Conservation (phyloP, 352 stramenopile genomes). For the Aphanomyces astaci region DNA sequence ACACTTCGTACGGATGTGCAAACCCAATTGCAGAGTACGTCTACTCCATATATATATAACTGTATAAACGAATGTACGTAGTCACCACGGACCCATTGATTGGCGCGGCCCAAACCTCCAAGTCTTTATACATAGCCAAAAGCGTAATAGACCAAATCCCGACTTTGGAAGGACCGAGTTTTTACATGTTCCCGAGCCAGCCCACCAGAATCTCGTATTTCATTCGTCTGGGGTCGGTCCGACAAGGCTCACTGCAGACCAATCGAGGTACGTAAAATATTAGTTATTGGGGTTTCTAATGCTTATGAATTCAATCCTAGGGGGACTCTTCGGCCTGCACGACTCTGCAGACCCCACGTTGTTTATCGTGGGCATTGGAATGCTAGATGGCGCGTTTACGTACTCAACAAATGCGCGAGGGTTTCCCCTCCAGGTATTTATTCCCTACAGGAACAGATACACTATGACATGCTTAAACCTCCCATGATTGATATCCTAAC, state of each 20-base stretch:
- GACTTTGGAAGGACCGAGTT: conserved; percentile 24
- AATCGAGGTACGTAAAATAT: conserved; percentile 31
- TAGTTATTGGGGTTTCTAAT: no score
- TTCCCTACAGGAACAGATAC: no score
- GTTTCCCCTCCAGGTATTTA: conserved; percentile 40
- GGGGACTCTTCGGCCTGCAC: conserved; percentile 56
- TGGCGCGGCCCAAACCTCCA: conserved; percentile 54
- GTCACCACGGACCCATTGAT: conserved; percentile 39
- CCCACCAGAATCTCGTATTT: conserved; percentile 74
- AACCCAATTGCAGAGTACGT: conserved; percentile 14
- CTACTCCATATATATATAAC: neutral
- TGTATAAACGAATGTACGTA: neutral
- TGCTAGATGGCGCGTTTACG: conserved; percentile 55
- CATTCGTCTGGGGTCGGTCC: conserved; percentile 47
- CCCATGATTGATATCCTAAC: neutral
- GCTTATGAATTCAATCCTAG: no score
- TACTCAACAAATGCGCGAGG: conserved; percentile 69
- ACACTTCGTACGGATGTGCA: neutral
- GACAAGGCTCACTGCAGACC: conserved; percentile 32
- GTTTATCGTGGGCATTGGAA: conserved; percentile 55
- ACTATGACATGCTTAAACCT: no score
- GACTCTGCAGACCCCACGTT: neutral
- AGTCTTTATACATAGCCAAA: conserved; percentile 36
- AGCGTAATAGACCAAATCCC: conserved; percentile 41
- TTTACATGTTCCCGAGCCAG: conserved; percentile 8